A percentile compares a stretch with the other conserved stretches of the same genome.
These are phyloP conservation scores for Nyctanthes arbortristis DNA, from an alignment of 257 asterid species.

Conservation along the genomic window DNA sequence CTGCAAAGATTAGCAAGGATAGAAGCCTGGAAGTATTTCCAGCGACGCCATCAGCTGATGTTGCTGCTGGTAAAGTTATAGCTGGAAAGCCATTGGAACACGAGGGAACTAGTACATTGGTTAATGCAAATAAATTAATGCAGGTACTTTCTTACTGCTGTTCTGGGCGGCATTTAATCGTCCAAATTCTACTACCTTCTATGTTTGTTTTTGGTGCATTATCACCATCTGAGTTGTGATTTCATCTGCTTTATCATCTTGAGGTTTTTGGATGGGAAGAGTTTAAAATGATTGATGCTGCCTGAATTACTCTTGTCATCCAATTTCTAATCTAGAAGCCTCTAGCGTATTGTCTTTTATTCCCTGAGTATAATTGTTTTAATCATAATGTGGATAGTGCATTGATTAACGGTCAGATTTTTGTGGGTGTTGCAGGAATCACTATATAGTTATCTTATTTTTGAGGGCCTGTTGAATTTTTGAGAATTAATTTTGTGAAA, in stretches of 20 bases:
- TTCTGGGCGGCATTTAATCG: constrained; percentile 4
- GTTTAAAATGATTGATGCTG: background rate
- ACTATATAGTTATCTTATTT: background rate
- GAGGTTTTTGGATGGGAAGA: background rate
- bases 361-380: background rate
- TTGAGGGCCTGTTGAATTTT: too few species aligned
- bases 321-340: background rate
- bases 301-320: background rate
- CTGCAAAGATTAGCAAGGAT: constrained; percentile 66
- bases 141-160: constrained; percentile 29
- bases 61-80: constrained; percentile 51
- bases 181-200: constrained; percentile 14
- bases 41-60: constrained; percentile 48
- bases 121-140: constrained; percentile 53
- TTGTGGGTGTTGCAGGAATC: background rate
- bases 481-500: too few species aligned
- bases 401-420: background rate
- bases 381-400: background rate
- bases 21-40: constrained; percentile 59
- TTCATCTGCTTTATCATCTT: constrained; percentile 1
- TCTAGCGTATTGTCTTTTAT: background rate
- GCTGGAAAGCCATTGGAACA: constrained; percentile 59
- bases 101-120: constrained; percentile 51
- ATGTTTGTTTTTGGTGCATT: constrained; percentile 13
- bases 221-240: constrained; percentile 4